Conservation (phyloP, 768 basidiomycete species). For the Russula griseocarnosa region DNA sequence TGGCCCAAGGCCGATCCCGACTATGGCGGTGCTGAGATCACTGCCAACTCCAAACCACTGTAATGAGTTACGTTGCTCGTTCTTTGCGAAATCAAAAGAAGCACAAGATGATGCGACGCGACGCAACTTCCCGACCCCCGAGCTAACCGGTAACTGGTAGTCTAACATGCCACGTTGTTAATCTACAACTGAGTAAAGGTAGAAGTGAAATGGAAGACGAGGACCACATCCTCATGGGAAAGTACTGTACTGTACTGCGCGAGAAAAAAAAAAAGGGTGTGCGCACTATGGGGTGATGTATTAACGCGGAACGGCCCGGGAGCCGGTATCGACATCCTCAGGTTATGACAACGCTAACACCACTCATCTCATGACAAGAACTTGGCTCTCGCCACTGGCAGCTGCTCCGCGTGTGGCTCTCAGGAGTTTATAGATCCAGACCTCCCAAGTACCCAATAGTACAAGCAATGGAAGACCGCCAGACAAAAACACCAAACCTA, state of each 20-base stretch:
- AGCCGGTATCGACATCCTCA: no score
- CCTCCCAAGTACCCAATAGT: neutral
- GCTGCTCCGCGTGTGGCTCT: no score
- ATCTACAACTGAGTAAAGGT: neutral
- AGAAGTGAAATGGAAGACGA: neutral
- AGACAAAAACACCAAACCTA: neutral
- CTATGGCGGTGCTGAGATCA: slow-evolving; percentile 21
- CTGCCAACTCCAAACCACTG: neutral
- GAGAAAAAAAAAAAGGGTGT: no score
- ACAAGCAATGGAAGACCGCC: neutral
- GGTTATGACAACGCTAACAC: no score
- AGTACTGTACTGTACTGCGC: neutral
- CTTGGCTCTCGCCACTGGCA: no score
- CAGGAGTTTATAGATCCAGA: no score
- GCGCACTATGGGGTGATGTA: no score
- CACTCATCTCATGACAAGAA: neutral
- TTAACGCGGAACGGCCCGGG: no score
- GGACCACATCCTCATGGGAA: slow-evolving; percentile 1
- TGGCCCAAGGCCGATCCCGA: slow-evolving; percentile 20
- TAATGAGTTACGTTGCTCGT: neutral
- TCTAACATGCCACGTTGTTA: neutral
- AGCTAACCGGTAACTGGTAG: neutral
- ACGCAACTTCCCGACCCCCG: slow-evolving; percentile 1
- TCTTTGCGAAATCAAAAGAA: neutral
- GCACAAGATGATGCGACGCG: neutral